A percentile compares a stretch with the other conserved stretches of the same genome.
phyloP scores from a whole-genome alignment of 2,329 filamentous ascomycete species.

The Aspergillus jensenii region DNA sequence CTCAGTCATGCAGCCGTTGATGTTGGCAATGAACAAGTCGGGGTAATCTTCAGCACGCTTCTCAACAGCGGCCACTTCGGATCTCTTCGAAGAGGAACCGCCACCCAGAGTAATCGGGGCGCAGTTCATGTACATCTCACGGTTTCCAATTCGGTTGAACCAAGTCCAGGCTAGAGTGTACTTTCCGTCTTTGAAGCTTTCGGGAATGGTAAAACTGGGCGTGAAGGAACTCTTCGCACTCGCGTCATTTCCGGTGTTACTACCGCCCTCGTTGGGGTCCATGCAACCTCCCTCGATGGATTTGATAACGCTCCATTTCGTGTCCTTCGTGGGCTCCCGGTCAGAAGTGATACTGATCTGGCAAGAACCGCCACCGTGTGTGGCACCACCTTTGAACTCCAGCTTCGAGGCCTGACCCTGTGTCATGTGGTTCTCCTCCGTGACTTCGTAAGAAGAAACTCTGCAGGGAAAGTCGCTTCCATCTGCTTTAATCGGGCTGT shows the following conservation, averaged over 20 bases:
- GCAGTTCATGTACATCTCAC: conserved; percentile 98
- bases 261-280: conserved; percentile 55
- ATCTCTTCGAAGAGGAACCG: conserved; percentile 47
- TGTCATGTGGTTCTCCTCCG: conserved; percentile 58
- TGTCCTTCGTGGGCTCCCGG: conserved; percentile 61
- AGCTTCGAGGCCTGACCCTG: conserved; percentile 64
- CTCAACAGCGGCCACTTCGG: conserved; percentile 34
- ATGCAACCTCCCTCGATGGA: conserved; percentile 87
- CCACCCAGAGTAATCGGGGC: conserved; percentile 67
- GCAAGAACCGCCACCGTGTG: conserved; percentile 90
- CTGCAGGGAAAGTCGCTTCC: conserved; percentile 86
- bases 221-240: conserved; percentile 49
- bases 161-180: conserved; percentile 89
- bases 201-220: conserved; percentile 72
- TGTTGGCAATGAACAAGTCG: conserved; percentile 73
- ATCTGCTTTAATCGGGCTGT: too few species aligned
- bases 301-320: conserved; percentile 84
- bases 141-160: conserved; percentile 90
- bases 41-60: conserved; percentile 63
- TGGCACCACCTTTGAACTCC: conserved; percentile 68
- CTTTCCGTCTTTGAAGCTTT: conserved; percentile 69
- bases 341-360: conserved; percentile 87
- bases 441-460: conserved; percentile 46
- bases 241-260: conserved; percentile 58
- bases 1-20: conserved; percentile 59